A percentile compares a stretch with the other conserved stretches of the same genome.
These are phyloP conservation scores for Cytospora schulzeri DNA, from an alignment of 2,329 filamentous ascomycete genomes.

Conservation along the genomic window DNA sequence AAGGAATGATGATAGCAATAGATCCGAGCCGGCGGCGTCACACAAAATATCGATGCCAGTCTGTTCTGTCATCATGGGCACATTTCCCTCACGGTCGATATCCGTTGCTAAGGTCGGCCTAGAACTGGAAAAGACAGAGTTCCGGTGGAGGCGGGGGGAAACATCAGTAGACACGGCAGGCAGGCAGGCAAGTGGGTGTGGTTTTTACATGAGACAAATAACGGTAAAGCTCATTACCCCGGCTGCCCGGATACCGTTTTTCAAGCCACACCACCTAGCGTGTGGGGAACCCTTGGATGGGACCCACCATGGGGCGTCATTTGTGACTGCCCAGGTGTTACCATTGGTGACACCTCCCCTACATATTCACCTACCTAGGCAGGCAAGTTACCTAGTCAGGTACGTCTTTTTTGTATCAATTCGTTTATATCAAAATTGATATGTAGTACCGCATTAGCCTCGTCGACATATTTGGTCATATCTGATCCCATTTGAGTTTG, in stretches of 20 bases:
- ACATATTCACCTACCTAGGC: background rate
- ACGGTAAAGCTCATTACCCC: background rate
- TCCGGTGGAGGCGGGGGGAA: conserved; percentile 19
- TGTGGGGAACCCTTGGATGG: background rate
- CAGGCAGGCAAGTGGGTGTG: conserved; percentile 18
- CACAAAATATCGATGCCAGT: conserved; percentile 37
- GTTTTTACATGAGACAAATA: background rate
- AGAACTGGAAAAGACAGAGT: conserved; percentile 8
- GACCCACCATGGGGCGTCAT: no score
- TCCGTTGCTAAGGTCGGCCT: background rate
- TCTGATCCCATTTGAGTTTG: background rate
- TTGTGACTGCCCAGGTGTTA: no score
- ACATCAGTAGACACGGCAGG: no score
- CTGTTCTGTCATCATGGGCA: conserved; percentile 32
- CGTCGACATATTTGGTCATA: background rate
- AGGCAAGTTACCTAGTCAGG: no score
- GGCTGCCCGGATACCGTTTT: background rate
- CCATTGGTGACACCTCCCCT: no score
- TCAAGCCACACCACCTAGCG: background rate
- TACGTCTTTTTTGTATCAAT: no score
- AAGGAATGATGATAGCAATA: conserved; percentile 5
- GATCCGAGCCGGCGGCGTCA: conserved; percentile 33
- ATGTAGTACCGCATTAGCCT: background rate
- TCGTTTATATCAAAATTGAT: no score
- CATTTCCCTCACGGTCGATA: background rate